Evolutionary conservation across 176 grass and related monocot species (phyloP).

Genomic region (Phoenix roebelenii): DNA sequence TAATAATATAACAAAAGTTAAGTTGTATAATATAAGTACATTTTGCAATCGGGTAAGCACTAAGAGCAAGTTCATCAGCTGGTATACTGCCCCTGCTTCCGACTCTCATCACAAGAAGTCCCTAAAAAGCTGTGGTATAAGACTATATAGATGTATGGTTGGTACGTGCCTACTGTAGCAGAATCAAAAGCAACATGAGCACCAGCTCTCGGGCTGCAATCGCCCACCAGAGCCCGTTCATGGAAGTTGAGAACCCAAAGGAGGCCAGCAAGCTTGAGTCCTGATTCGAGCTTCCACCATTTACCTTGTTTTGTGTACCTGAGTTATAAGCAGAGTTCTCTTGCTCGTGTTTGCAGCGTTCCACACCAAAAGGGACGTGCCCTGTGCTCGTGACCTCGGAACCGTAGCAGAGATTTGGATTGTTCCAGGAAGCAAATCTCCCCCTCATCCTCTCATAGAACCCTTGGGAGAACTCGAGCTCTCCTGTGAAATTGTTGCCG

Average conservation of each 20-base stretch:
- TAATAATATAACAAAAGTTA: no score
- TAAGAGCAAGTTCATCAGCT: no score
- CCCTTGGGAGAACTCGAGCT: conserved; percentile 42
- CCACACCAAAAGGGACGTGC: conserved; percentile 24
- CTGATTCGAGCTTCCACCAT: conserved; percentile 27
- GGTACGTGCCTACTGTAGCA: conserved; percentile 23
- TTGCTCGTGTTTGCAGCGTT: conserved; percentile 39
- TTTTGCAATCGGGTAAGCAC: no score
- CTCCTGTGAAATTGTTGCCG: conserved; percentile 71
- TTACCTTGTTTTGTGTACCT: conserved; percentile 5
- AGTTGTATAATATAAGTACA: no score
- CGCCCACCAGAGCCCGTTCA: conserved; percentile 23
- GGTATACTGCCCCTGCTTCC: no score
- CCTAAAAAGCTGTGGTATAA: background rate
- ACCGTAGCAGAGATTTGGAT: conserved; percentile 62
- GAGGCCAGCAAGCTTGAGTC: conserved; percentile 40
- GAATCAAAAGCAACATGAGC: conserved; percentile 10
- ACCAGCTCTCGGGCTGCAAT: conserved; percentile 23
- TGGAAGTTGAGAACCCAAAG: conserved; percentile 1
- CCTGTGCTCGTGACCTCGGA: conserved; percentile 8
- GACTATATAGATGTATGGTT: background rate
- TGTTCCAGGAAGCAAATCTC: conserved; percentile 87
- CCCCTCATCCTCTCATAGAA: conserved; percentile 73
- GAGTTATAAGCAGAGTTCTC: background rate
- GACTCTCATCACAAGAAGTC: background rate